A percentile compares a stretch with the other conserved stretches of the same genome.
Conservation (phyloP, 108 stramenopile species). For the Mayamaea pseudoterrestris region DNA sequence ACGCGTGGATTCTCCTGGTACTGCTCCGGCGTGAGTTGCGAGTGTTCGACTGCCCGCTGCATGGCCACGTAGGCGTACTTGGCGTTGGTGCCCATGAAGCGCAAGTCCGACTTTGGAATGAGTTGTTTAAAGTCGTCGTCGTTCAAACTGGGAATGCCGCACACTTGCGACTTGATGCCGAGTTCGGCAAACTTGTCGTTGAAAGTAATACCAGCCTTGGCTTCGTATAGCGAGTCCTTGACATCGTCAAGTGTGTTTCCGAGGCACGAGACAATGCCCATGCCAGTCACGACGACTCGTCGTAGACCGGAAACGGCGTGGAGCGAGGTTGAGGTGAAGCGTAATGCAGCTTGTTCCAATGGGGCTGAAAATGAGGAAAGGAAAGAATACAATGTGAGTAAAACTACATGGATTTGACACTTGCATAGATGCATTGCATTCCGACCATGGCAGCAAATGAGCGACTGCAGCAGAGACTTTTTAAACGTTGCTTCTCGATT, state of each 20-base stretch:
- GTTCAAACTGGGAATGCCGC: slow-evolving; percentile 57
- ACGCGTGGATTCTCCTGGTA: slow-evolving; percentile 83
- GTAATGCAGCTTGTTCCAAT: no score
- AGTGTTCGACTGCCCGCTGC: slow-evolving; percentile 71
- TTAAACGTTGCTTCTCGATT: no score
- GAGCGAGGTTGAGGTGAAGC: no score
- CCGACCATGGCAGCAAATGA: no score
- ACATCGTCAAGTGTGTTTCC: slow-evolving; percentile 89
- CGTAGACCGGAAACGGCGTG: slow-evolving; percentile 11
- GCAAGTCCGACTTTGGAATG: slow-evolving; percentile 71
- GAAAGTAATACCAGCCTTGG: slow-evolving; percentile 57
- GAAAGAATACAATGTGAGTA: no score
- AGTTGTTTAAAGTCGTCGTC: slow-evolving; percentile 73
- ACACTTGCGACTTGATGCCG: slow-evolving; percentile 79
- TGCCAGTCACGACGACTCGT: slow-evolving; percentile 86
- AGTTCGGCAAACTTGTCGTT: slow-evolving; percentile 69
- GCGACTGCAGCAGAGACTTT: no score
- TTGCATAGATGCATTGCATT: no score
- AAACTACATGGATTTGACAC: no score
- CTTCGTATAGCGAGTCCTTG: slow-evolving; percentile 44
- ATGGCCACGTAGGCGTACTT: slow-evolving; percentile 85
- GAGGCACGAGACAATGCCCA: slow-evolving; percentile 85
- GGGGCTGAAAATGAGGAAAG: no score
- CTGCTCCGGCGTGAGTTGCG: slow-evolving; percentile 64
- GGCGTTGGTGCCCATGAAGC: slow-evolving; percentile 83